phyloP scores from a whole-genome alignment of 352 stramenopile species.

The Pythium coloratum region DNA sequence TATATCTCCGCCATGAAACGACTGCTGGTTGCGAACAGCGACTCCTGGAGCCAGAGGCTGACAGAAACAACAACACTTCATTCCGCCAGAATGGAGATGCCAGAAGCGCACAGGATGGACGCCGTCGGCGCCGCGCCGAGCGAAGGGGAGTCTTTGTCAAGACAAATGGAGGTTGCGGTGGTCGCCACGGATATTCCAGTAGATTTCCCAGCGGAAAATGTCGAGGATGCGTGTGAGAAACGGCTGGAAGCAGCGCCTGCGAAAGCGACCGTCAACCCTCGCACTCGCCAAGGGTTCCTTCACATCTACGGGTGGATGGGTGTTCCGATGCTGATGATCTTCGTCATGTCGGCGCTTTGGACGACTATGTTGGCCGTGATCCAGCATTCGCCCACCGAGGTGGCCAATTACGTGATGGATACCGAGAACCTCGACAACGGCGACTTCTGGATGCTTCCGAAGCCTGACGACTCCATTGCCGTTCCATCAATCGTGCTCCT shows the following conservation, averaged over 20 bases:
- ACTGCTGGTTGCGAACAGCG: no score
- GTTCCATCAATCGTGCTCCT: conserved; percentile 30
- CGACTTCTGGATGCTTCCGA: conserved; percentile 44
- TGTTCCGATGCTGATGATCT: conserved; percentile 41
- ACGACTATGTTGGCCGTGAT: conserved; percentile 40
- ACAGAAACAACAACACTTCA: not conserved
- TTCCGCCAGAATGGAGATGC: not conserved
- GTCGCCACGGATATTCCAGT: not conserved
- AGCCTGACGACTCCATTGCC: conserved; percentile 20
- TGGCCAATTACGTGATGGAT: conserved; percentile 43
- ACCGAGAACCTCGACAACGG: conserved; percentile 42
- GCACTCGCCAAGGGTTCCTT: not conserved
- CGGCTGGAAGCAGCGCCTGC: not conserved
- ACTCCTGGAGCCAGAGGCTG: no score
- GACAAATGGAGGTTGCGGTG: not conserved
- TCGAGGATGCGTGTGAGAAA: not conserved
- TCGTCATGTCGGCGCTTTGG: conserved; percentile 35
- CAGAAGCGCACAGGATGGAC: not conserved
- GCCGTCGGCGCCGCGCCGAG: no score
- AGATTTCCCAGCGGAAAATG: not conserved
- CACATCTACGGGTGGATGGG: conserved; percentile 38
- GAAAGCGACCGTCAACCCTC: not conserved
- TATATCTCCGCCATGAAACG: not conserved
- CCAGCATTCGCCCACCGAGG: conserved; percentile 38
- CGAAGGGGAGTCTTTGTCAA: not conserved